phyloP scores from a whole-genome alignment of 2,329 filamentous ascomycete genomes.

The Magnaporthiopsis poae region DNA sequence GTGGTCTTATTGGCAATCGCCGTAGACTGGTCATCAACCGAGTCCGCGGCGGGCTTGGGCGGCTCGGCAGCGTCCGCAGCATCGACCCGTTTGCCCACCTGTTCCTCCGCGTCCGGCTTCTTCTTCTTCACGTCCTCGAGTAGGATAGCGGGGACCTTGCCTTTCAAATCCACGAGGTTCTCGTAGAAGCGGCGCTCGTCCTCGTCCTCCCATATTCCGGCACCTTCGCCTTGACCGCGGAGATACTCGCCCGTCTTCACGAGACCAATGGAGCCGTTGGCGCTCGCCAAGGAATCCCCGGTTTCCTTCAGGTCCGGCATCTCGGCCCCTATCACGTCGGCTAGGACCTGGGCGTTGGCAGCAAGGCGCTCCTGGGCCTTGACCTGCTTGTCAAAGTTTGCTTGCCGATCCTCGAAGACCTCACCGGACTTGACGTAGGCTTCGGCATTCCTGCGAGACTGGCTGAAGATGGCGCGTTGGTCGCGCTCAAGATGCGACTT shows the following conservation, averaged over 20 bases:
- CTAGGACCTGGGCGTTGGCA: conserved; percentile 80
- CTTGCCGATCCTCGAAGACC: conserved; percentile 92
- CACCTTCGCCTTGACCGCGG: conserved; percentile 76
- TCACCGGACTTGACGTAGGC: conserved; percentile 97
- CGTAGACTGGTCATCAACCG: conserved; percentile 71
- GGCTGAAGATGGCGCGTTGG: conserved; percentile 75
- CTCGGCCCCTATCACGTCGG: conserved; percentile 76
- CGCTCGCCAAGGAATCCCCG: conserved; percentile 54
- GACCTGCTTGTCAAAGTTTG: conserved; percentile 86
- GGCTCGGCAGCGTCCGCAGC: conserved; percentile 37
- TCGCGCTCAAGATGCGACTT: conserved; percentile 81
- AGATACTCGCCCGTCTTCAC: conserved; percentile 92
- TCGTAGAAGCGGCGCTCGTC: conserved; percentile 97
- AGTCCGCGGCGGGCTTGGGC: conserved; percentile 40
- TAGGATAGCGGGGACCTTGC: conserved; percentile 86
- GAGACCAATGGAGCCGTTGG: conserved; percentile 75
- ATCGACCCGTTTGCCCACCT: conserved; percentile 66
- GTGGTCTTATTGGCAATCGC: conserved; percentile 96
- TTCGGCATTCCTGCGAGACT: conserved; percentile 90
- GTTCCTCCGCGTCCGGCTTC: conserved; percentile 71
- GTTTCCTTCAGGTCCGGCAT: conserved; percentile 90
- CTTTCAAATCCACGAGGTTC: conserved; percentile 87
- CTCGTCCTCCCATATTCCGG: conserved; percentile 97
- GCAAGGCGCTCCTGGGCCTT: conserved; percentile 87
- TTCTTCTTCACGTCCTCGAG: conserved; percentile 94